These are phyloP conservation scores for Naganishia vishniacii DNA, from an alignment of 768 basidiomycete species.

Conservation along the genomic window DNA sequence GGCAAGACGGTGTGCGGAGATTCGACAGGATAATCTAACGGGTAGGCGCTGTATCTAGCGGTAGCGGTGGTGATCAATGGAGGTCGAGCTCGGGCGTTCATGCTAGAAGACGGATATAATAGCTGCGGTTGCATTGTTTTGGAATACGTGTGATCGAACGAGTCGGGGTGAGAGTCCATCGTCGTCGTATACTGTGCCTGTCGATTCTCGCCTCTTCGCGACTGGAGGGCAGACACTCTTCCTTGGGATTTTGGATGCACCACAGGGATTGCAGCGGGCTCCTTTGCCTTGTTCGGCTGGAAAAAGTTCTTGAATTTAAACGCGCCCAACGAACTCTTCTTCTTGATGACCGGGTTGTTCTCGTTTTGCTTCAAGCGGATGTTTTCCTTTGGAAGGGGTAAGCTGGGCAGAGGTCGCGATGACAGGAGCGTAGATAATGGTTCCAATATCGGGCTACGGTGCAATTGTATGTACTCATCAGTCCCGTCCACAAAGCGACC, in stretches of 20 bases:
- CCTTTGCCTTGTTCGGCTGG: slow-evolving; percentile 3
- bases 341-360: slow-evolving; percentile 6
- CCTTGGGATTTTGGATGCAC: too few species aligned
- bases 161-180: neutral
- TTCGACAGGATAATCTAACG: neutral
- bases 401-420: neutral
- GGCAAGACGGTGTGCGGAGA: slow-evolving; percentile 8
- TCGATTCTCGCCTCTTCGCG: too few species aligned
- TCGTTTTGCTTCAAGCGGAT: neutral
- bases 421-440: neutral
- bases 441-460: too few species aligned
- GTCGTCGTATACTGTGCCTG: neutral
- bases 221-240: too few species aligned
- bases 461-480: too few species aligned
- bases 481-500: too few species aligned
- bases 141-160: neutral
- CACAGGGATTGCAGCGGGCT: too few species aligned
- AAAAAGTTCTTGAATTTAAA: slow-evolving; percentile 20
- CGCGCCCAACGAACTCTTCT: slow-evolving; percentile 7
- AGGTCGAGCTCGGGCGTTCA: neutral
- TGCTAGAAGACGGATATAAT: neutral
- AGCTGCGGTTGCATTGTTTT: neutral
- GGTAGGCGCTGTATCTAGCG: neutral
- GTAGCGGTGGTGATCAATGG: neutral
- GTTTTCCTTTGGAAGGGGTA: neutral